Conservation (phyloP, 2,329 filamentous ascomycete species). For the Sclerotinia subarctica region DNA sequence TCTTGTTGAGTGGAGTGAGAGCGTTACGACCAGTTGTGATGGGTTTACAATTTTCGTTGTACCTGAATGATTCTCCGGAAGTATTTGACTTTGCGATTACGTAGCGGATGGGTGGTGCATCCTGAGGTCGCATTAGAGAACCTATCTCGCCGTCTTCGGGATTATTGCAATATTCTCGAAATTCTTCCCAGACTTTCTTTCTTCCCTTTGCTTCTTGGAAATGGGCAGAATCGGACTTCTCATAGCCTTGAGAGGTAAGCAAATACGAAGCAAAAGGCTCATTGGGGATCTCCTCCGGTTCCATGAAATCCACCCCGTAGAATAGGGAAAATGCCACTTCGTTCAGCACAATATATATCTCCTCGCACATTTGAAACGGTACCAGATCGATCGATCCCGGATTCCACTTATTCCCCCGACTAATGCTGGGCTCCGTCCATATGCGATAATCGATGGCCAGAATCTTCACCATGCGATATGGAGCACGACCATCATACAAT, state of each 20-base stretch:
- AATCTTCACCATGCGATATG: background rate
- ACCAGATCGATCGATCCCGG: background rate
- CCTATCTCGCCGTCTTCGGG: background rate
- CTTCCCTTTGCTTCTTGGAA: background rate
- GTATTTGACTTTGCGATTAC: background rate
- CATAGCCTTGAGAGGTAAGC: background rate
- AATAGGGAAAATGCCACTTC: background rate
- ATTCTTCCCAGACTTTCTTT: background rate
- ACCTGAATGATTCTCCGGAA: background rate
- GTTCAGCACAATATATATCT: conserved; percentile 6
- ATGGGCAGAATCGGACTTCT: background rate
- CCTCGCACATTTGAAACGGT: conserved; percentile 4
- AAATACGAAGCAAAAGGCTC: background rate
- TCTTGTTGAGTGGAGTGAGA: background rate
- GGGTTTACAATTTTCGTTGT: background rate
- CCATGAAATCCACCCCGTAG: background rate
- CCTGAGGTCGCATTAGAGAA: background rate
- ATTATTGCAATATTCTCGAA: background rate
- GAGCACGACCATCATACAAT: background rate
- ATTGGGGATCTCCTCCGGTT: background rate
- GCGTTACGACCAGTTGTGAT: background rate
- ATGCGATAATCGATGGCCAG: conserved; percentile 1
- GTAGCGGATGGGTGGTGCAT: background rate
- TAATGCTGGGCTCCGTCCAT: background rate
- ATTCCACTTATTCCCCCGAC: background rate